Base-by-base conservation (phyloP, 768 basidiomycete genomes). In the Phanerochaete carnosa region DNA sequence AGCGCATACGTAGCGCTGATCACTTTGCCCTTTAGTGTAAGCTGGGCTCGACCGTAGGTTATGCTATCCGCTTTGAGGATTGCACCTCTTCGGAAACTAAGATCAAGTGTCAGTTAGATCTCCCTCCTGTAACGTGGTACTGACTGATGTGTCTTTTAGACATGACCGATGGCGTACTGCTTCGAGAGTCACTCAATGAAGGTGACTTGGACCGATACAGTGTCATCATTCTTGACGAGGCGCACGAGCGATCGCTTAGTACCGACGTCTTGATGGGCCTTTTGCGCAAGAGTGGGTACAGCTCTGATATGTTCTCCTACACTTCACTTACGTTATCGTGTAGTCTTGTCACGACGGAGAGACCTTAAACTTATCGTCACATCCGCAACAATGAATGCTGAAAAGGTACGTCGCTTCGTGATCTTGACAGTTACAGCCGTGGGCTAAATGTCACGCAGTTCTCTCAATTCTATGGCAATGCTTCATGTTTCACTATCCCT, bases 331-430 rank as follows among this genome's bases (percentile, higher is more conserved):
- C 32, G 12, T 32, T 33, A 11, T 12, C 22, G 22, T 54, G 6
- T 39, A 75, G 74, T 75, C 26, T 59, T 99, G 25, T 94, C 95
- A 1, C 84, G 97, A 3, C 80, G 97, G 61, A 80, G 95, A 58
- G 97, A 99, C 71, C 77, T 98, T 45, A 98, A 94, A 73, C 85
- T 99, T 45, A 94, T 99, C 64, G 95, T 99, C 39, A 98, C 97
- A 1, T 98, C 97, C 8, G 97, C 97, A 2, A 99, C 97, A 2
- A 99, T 99, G 97, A 99, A 99, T 71, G 92, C 97, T 0, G 95
- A 97, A 52, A 99, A 99, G 87, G 95, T 92, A 64, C 55, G 76
- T 26, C 13, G 39, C 39, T 19, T 43, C n/a, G n/a, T n/a, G n/a
- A 11, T 43, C 4, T 19, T 7, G 11, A 11, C 39, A 43, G 23